Base-by-base conservation (phyloP, 2,329 filamentous ascomycete species). In the Leptodontidium sp. region DNA sequence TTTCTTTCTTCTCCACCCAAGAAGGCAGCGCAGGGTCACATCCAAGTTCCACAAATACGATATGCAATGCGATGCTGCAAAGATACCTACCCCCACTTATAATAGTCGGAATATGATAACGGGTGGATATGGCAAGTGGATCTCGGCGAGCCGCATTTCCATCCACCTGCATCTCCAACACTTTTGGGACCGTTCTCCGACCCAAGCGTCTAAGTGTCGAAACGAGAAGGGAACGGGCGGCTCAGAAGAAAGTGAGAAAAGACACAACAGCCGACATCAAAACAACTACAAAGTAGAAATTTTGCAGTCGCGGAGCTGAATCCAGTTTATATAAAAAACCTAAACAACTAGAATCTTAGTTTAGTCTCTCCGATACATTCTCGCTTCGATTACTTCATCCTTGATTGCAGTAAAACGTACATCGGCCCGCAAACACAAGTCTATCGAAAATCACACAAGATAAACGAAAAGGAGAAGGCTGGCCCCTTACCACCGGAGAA, bases 1-100 rank as follows among this genome's bases (percentile, higher is more conserved):
- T 40, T 40, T 12, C 9, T 40, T 2, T 40, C 38, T 12, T 26
- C 9, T 53, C 50, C 12, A n/a, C 4, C 50, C 50, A 53, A 8
- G 21, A 53, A 32, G 24, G 24, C 26, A 53, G 12, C 24, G 50
- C 52, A 53, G 24, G 50, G 50, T 53, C 12, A 53, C 50, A 53
- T 53, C 50, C 50, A 53, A 32, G 29, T 32, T 32, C 29, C 29
- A 32, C 3, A 3, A 32, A 53, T 24, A 32, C 50, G 21, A 32
- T 24, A 40, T 32, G 29, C 29, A 17, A 53, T 53, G 50, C 50
- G 50, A 53, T 53, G 50, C 50, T 53, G 50, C 24, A 17, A 53
- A 29, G 50, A 53, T 14, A 40, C 24, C 50, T 14, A 32, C 50
- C 50, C 26, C 50, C 24, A 40, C 24, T 26, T 53, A 53, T 14